Evolutionary conservation across 176 grass and related monocot genomes (phyloP), one percentile per base, ranked within the genome.

Genomic region (Guadua angustifolia): DNA sequence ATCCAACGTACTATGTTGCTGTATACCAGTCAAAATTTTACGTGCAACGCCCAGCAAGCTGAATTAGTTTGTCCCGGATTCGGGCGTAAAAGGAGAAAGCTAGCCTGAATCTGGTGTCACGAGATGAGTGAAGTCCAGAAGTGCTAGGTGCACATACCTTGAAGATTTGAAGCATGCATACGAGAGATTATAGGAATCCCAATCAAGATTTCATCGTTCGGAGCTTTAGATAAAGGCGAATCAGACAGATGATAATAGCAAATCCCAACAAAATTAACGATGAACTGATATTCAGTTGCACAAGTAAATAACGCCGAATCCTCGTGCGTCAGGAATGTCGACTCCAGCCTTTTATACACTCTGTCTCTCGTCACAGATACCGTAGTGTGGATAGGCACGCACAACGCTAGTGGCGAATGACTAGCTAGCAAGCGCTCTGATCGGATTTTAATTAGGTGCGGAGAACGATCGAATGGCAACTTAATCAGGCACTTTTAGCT

Each of bases 351-450:
- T 19, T 18, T 52, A 16, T 19, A 7, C 0, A 11, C 56, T 58
- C 56, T 59, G 14, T 9, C 43, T 0, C 5, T 5, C 55, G 50
- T n/a, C 29, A 38, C 29, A 53, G 9, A 29, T 17, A 50, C 29
- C 62, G 29, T 9, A 21, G 35, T 72, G 44, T 68, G 75, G 87
- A 79, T 84, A 68, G 81, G 75, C 52, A 58, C 75, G 66, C 66
- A 79, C 74, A 45, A 73, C 10, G 75, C 1, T 66, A 84, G 81
- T 88, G 87, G 69, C 68, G 39, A 50, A 16, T 88, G 81, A 84
- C 68, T 71, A 47, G 81, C 67, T 67, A 61, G 40, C 70, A 11
- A 24, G 56, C 9, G 9, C 13, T 82, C 57, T 72, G 24, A 56
- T 59, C 15, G 5, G 59, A 79, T n/a, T 66, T 78, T 57, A 72